Conservation (phyloP, 768 basidiomycete species). For the Floccularia luteovirens region DNA sequence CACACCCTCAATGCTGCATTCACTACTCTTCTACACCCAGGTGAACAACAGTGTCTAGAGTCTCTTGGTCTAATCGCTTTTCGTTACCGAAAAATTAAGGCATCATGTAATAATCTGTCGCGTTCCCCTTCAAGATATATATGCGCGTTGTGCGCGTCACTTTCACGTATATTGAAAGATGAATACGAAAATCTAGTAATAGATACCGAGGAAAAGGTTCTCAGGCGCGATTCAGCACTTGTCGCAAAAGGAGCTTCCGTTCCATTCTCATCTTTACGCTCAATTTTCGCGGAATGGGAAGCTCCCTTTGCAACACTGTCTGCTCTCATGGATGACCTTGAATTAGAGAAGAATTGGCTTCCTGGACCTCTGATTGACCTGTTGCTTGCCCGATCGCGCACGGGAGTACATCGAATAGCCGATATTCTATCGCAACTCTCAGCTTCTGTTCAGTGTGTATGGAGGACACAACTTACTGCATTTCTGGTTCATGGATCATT, state of each 20-base stretch:
- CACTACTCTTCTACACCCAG: constrained; percentile 73
- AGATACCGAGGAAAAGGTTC: constrained; percentile 72
- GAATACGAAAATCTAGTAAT: constrained; percentile 80
- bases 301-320: constrained; percentile 72
- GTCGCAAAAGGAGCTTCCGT: constrained; percentile 82
- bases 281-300: constrained; percentile 85
- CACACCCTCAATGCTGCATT: constrained; percentile 58
- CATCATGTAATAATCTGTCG: constrained; percentile 40
- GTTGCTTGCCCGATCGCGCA: constrained; percentile 61
- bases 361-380: constrained; percentile 81
- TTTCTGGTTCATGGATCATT: constrained; percentile 77
- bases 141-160: constrained; percentile 66
- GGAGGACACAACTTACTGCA: constrained; percentile 77
- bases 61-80: constrained; percentile 67
- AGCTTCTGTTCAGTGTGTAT: constrained; percentile 70
- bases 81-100: constrained; percentile 68
- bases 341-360: constrained; percentile 49
- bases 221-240: constrained; percentile 65
- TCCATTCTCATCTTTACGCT: constrained; percentile 76
- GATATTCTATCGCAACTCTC: constrained; percentile 67
- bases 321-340: constrained; percentile 54
- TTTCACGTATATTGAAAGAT: constrained; percentile 65
- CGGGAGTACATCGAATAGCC: constrained; percentile 73
- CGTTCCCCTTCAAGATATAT: constrained; percentile 68
- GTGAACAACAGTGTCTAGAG: constrained; percentile 81